Conservation (phyloP, 768 basidiomycete species). For the Hydnum rufescens region DNA sequence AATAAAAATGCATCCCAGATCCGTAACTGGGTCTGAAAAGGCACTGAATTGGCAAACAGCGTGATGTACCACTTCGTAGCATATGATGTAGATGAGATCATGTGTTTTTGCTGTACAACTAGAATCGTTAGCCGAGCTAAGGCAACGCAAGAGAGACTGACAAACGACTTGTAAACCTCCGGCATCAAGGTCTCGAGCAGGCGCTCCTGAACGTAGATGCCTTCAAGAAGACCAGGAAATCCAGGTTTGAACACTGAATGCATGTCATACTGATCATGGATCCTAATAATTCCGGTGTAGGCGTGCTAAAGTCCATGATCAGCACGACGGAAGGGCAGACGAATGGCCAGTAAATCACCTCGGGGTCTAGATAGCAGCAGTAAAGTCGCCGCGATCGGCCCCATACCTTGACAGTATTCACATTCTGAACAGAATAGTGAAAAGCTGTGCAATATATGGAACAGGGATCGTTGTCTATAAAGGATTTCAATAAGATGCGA, state of each 20-base stretch:
- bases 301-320: no score
- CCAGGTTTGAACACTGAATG: constrained; percentile 82
- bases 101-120: constrained; percentile 39
- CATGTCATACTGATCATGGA: constrained; percentile 77
- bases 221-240: constrained; percentile 86
- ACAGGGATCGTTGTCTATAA: constrained; percentile 73
- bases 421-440: constrained; percentile 69
- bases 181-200: constrained; percentile 79
- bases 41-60: constrained; percentile 84
- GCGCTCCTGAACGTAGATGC: constrained; percentile 90
- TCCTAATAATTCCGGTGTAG: constrained; percentile 56
- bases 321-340: no score
- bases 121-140: neutral
- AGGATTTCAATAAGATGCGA: neutral
- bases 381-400: constrained; percentile 85
- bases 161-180: constrained; percentile 65
- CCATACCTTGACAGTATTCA: constrained; percentile 99
- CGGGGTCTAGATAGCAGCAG: constrained; percentile 86
- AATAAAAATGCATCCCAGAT: constrained; percentile 88
- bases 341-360: constrained; percentile 20
- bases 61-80: constrained; percentile 99
- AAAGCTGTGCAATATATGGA: constrained; percentile 85
- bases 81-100: constrained; percentile 84
- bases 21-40: constrained; percentile 84
- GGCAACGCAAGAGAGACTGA: constrained; percentile 16